Evolutionary conservation across 2,329 filamentous ascomycete species (phyloP), one percentile per base, ranked within the genome.

Genomic region (Ascochyta fabae): DNA sequence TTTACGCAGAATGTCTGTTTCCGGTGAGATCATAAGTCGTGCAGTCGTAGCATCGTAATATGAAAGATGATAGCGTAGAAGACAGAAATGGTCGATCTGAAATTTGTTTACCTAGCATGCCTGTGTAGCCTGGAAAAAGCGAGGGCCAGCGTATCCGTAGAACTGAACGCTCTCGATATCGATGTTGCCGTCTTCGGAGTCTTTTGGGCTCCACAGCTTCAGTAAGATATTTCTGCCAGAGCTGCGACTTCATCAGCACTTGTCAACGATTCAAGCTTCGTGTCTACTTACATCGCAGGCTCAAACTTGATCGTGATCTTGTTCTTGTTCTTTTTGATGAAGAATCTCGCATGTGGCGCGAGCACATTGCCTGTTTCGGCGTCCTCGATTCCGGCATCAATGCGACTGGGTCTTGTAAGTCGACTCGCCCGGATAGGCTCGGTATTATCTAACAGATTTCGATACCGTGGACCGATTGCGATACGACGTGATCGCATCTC

Each of bases 241-340:
- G 8, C 83, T 85, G 16, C 29, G 24, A 6, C 3, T 5, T 22
- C 6, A 13, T 58, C 5, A 58, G 42, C 16, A 6, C 23, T 7
- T 4, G 3, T 5, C 16, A 6, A 4, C 6, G n/a, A 4, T 8
- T 2, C 8, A 3, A 2, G 1, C 12, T 12, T 9, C 2, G 6
- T 6, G 7, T 16, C 16, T 42, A 79, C 82, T 74, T 77, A 84
- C 56, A 95, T 84, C 0, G 90, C 88, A 53, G 91, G 90, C 65
- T 93, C 86, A 65, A 98, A 97, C 55, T 86, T 88, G 66, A 98
- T 89, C 13, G 88, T 92, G 65, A 95, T 94, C 75, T 89, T 92
- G 78, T 86, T 91, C 78, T 92, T 93, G 66, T 89, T 85, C 73
- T 87, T 86, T 68, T 90, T 88, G 51, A 97, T 96, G 69, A 88